Evolutionary conservation across 2,329 filamentous ascomycete genomes (phyloP).

Genomic region (Rhynchosporium graminicola): DNA sequence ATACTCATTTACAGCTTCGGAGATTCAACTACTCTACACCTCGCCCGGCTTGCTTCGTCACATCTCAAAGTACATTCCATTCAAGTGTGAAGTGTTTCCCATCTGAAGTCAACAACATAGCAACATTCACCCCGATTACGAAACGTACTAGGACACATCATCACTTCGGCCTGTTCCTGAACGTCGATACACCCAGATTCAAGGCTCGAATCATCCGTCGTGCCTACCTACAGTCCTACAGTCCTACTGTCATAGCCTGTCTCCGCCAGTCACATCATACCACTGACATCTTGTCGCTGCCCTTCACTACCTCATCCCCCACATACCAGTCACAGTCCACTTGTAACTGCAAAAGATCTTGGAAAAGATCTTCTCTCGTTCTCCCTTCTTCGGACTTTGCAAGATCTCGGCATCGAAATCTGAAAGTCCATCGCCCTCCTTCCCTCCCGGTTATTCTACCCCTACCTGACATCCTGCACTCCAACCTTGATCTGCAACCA

Average conservation of each 20-base stretch:
- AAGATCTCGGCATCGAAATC: slow-evolving; percentile 6
- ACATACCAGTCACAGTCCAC: neutral
- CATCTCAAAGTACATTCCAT: neutral
- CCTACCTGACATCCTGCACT: neutral
- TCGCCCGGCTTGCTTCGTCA: neutral
- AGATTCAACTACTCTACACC: neutral
- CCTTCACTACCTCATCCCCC: slow-evolving; percentile 19
- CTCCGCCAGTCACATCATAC: slow-evolving; percentile 4
- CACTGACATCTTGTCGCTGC: slow-evolving; percentile 1
- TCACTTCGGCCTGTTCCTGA: slow-evolving; percentile 6
- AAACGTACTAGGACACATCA: slow-evolving; percentile 7
- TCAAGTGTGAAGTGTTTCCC: neutral
- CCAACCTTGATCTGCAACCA: slow-evolving; percentile 18
- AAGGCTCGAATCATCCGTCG: slow-evolving; percentile 12
- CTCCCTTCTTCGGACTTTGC: neutral
- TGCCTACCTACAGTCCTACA: neutral
- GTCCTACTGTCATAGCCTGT: neutral
- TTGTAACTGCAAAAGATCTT: neutral
- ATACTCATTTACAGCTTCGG: no score
- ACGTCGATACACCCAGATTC: neutral
- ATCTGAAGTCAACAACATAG: neutral
- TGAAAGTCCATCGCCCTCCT: slow-evolving; percentile 14
- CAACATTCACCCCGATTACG: slow-evolving; percentile 1
- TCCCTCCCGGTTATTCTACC: neutral
- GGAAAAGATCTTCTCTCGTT: slow-evolving; percentile 15